Conservation (phyloP, 2,329 filamentous ascomycete species). For the Colletotrichum sansevieriae region DNA sequence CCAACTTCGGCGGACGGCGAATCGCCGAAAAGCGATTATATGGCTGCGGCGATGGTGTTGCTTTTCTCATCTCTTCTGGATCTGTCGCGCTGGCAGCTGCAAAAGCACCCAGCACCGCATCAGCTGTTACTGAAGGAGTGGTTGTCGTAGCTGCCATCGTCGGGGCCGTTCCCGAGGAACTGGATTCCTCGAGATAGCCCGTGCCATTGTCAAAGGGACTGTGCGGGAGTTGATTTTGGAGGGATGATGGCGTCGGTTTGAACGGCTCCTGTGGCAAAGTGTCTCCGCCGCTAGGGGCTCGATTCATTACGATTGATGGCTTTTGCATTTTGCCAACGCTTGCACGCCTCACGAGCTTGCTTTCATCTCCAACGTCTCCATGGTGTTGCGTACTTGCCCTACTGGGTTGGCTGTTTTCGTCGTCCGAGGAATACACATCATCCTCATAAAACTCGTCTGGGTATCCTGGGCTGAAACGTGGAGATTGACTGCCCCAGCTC, state of each 20-base stretch:
- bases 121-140: constrained; percentile 53
- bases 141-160: constrained; percentile 44
- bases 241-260: constrained; percentile 51
- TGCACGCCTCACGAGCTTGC: constrained; percentile 70
- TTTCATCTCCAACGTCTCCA: constrained; percentile 67
- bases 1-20: constrained; percentile 76
- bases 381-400: constrained; percentile 51
- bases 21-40: constrained; percentile 67
- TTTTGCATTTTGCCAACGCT: constrained; percentile 73
- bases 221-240: constrained; percentile 50
- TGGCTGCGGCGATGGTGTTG: constrained; percentile 47
- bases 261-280: constrained; percentile 39
- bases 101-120: constrained; percentile 64
- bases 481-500: constrained; percentile 70
- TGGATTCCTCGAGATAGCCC: constrained; percentile 60
- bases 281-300: constrained; percentile 41
- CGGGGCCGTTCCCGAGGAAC: constrained; percentile 59
- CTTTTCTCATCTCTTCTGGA: constrained; percentile 49
- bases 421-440: constrained; percentile 53
- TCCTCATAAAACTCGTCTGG: constrained; percentile 66
- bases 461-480: constrained; percentile 59
- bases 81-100: constrained; percentile 62
- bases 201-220: constrained; percentile 59
- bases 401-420: constrained; percentile 43
- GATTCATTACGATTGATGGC: constrained; percentile 66